These are phyloP conservation scores for Adansonia gregorii DNA, from an alignment of 441 rosid genomes.

Conservation along the genomic window DNA sequence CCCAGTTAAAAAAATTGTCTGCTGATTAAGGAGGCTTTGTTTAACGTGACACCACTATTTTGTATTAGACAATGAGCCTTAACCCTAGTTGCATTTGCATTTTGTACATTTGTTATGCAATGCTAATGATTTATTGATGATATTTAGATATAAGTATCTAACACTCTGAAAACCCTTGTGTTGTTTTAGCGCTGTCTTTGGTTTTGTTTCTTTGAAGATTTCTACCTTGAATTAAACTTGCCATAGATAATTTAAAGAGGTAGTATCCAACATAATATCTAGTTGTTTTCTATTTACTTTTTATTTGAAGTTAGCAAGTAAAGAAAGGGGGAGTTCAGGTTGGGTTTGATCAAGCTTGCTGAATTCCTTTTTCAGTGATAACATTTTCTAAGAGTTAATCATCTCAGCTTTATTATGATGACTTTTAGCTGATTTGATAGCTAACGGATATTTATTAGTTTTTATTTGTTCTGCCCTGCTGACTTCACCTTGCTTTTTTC, in stretches of 20 bases:
- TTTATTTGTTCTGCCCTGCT: constrained; percentile 16
- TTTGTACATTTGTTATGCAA: background rate
- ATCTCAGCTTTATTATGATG: constrained; percentile 1
- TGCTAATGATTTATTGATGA: constrained; percentile 14
- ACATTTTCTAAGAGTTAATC: background rate
- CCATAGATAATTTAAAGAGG: constrained; percentile 12
- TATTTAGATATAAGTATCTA: background rate
- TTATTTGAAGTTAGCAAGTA: background rate
- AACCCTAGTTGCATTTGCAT: constrained; percentile 13
- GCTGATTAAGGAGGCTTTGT: background rate
- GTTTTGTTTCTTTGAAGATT: constrained; percentile 7
- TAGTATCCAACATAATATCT: background rate
- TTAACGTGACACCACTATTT: background rate
- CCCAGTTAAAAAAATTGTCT: background rate
- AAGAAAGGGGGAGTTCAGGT: constrained; percentile 3
- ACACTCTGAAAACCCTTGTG: background rate
- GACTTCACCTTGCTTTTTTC: constrained; percentile 13
- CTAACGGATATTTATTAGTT: background rate
- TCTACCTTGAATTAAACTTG: background rate
- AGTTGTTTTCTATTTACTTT: background rate
- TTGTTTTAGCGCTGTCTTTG: constrained; percentile 13
- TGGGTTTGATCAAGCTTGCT: constrained; percentile 14
- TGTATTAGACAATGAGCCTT: background rate
- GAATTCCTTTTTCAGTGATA: constrained; percentile 1
- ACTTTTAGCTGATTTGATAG: background rate